Percentiles rank a stretch among this genome's conserved stretches.
Evolutionary conservation across 176 grass and related monocot species (phyloP).

Genomic region (Phragmites australis): DNA sequence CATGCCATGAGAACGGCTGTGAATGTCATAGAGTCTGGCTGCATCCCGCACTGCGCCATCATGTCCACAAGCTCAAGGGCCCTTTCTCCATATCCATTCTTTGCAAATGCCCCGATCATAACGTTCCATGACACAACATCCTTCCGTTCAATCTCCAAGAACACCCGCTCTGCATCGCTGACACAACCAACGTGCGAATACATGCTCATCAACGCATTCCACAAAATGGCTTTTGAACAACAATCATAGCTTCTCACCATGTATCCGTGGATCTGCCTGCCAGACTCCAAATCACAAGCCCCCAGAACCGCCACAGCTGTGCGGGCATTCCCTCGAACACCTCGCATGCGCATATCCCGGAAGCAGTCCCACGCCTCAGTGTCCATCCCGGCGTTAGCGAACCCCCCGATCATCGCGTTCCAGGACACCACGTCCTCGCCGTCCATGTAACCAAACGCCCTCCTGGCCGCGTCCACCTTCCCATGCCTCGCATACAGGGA

Average conservation of each 20-base stretch:
- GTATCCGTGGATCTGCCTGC: conserved; percentile 64
- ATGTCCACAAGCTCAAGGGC: conserved; percentile 49
- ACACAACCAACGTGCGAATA: conserved; percentile 58
- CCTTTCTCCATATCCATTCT: conserved; percentile 51
- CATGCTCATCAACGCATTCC: conserved; percentile 67
- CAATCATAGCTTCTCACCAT: conserved; percentile 16
- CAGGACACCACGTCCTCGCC: conserved; percentile 64
- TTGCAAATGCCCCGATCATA: conserved; percentile 57
- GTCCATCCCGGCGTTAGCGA: conserved; percentile 32
- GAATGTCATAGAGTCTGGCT: conserved; percentile 60
- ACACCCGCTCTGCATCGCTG: conserved; percentile 43
- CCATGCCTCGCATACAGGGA: conserved; percentile 48
- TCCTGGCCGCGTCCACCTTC: conserved; percentile 39
- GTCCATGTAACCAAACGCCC: conserved; percentile 47
- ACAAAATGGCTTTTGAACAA: conserved; percentile 18
- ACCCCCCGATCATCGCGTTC: conserved; percentile 61
- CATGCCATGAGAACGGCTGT: conserved; percentile 59
- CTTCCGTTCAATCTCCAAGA: conserved; percentile 48
- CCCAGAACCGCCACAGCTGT: conserved; percentile 49
- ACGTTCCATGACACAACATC: conserved; percentile 72
- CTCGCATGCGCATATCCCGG: conserved; percentile 47
- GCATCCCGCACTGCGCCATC: conserved; percentile 36
- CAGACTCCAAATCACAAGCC: conserved; percentile 47
- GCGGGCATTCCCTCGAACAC: conserved; percentile 49
- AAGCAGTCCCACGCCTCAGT: conserved; percentile 49